Base-by-base conservation (phyloP, 257 asterid genomes). In the Solanum pennellii region DNA sequence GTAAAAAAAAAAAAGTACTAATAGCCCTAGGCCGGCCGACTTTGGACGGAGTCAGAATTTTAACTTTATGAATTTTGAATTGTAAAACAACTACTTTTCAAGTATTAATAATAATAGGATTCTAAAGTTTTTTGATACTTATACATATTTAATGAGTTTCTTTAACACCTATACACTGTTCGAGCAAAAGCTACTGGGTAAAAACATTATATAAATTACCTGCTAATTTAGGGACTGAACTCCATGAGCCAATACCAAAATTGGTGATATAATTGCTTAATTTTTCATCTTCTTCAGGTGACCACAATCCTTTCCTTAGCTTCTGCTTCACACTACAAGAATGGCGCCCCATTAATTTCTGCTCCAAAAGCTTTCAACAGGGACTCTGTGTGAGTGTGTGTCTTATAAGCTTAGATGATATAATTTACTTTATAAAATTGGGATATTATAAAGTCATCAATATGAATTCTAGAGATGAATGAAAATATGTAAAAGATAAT, bases 171-270 rank as follows among this genome's bases (percentile, higher is more conserved):
- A 18, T 73, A 73, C 15, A 35, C 0, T 35, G 1, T 72, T 33
- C 1, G 45, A 72, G 45, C 15, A 72, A 72, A 72, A 33, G 3
- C 15, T 72, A 18, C 3, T 35, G 9, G 8, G 0, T n/a, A 45
- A 79, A 45, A 25, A 41, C 20, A 9, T 0, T 9, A 2, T 45
- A 5, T 15, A 16, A 27, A 45, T 45, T 87, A 96, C 99, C 99
- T 80, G 98, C 98, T 44, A 94, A 89, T 88, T 96, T 95, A 31
- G 99, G 98, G 31, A 95, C 99, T 14, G 99, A 93, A 90, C 99
- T 96, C 99, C 99, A 96, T 88, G 98, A 93, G 20, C 99, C 98
- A 69, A 96, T 95, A 2, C 99, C 99, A 83, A 93, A 96, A 89
- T 93, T 89, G 10, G 94, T 93, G 15, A 95, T 96, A 87, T 93